Base-by-base conservation (phyloP, 768 basidiomycete genomes). In the Austroboletus eburneus region DNA sequence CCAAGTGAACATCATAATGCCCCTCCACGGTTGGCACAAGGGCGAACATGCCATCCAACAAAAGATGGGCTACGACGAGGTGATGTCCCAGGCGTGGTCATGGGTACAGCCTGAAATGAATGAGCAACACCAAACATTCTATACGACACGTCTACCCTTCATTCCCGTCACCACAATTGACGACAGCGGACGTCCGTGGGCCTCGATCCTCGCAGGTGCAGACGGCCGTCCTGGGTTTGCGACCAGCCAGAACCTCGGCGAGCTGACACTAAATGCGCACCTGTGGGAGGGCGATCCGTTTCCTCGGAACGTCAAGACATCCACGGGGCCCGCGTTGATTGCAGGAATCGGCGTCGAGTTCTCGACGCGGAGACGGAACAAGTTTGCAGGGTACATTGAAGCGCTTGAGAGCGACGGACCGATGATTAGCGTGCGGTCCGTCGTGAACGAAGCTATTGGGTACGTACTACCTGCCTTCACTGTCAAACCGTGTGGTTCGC, bases 281-380 rank as follows among this genome's bases (percentile, higher is more conserved):
- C 47, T 77, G 4, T 80, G 77, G 78, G 66, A 72, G 1, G 80
- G 81, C 0, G 83, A 85, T 36, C 83, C 83, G 2, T 62, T 83
- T 13, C 33, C 64, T 23, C 61, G 71, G 37, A 77, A 72, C 44
- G 49, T 67, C 10, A 18, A 38, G 9, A 22, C 43, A 6, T 30
- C 51, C 13, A 46, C 5, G 12, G 38, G 29, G 2, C 13, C 17
- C 4, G 63, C 65, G 49, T 59, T 81, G 18, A 66, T 79, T 16
- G 80, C 79, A 4, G 81, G 83, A 0, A 77, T 85, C 33, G 83
- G 81, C 1, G 70, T 85, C 39, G 78, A 85, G 47, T 73, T 80
- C 42, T 64, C 73, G 25, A 83, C 80, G 3, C 63, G 83, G 18
- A 60, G 79, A 51, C 70, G 83, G 45, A 82, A 81, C 53, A 85